Evolutionary conservation across 345 rosid genomes (phyloP).

Genomic region (Schrenkiella parvula): DNA sequence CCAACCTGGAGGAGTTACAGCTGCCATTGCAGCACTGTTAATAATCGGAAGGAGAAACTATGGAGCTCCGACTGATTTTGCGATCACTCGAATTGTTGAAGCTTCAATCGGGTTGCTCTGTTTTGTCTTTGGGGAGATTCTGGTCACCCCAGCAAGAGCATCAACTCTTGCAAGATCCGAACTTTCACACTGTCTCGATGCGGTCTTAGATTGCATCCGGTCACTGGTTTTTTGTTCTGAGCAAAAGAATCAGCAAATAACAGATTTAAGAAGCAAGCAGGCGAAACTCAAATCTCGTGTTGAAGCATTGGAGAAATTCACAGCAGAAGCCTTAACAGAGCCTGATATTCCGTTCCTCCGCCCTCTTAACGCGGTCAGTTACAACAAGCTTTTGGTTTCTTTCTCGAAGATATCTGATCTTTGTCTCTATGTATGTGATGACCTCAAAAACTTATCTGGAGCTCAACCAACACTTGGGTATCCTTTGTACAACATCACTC

Average conservation of each 20-base stretch:
- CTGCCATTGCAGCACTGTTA: slow-evolving; percentile 53
- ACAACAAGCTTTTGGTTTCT: slow-evolving; percentile 40
- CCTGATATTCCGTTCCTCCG: slow-evolving; percentile 54
- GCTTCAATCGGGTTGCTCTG: slow-evolving; percentile 58
- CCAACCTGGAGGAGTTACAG: slow-evolving; percentile 56
- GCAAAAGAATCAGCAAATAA: slow-evolving; percentile 27
- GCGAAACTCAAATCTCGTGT: slow-evolving; percentile 35
- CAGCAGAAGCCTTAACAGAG: slow-evolving; percentile 47
- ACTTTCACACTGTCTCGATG: slow-evolving; percentile 36
- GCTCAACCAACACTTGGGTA: slow-evolving; percentile 14
- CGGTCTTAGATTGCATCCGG: slow-evolving; percentile 27
- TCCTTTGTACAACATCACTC: slow-evolving; percentile 38
- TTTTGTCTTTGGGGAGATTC: slow-evolving; percentile 44
- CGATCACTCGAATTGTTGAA: slow-evolving; percentile 52
- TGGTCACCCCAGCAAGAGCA: slow-evolving; percentile 52
- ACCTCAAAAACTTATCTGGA: slow-evolving; percentile 36
- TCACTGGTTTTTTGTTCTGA: slow-evolving; percentile 25
- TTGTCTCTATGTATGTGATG: slow-evolving; percentile 34
- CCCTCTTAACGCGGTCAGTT: slow-evolving; percentile 40
- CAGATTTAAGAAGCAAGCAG: slow-evolving; percentile 36
- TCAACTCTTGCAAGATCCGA: slow-evolving; percentile 50
- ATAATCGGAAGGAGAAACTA: slow-evolving; percentile 64
- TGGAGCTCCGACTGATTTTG: slow-evolving; percentile 51
- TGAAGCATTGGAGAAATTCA: slow-evolving; percentile 32
- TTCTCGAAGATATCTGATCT: slow-evolving; percentile 45